Evolutionary conservation across 177 flowering plant species (phyloP).

Genomic region (Vitis hybrid): DNA sequence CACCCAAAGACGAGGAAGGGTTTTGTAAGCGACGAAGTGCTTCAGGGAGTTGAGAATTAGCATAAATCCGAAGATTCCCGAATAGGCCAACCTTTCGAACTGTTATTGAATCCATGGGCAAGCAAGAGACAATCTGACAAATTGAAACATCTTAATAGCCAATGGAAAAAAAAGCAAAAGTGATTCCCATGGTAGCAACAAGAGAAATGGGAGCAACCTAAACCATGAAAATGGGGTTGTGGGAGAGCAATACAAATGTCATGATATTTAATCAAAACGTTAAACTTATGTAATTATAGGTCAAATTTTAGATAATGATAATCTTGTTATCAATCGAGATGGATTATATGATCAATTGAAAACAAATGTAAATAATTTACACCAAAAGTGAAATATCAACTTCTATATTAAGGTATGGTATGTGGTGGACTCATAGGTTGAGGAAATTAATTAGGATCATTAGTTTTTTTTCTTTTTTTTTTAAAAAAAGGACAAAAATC

Average conservation of each 20-base stretch:
- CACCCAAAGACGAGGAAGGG: not conserved
- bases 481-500: too few relatives aligned
- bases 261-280: not conserved
- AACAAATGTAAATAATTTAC: too few relatives aligned
- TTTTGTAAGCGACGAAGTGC: not conserved
- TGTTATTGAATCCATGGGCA: not conserved
- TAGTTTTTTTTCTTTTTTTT: too few relatives aligned
- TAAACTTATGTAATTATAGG: too few relatives aligned
- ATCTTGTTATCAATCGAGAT: too few relatives aligned
- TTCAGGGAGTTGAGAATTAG: conserved; percentile 3
- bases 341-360: too few relatives aligned
- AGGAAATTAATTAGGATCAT: too few relatives aligned
- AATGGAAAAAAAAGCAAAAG: not conserved
- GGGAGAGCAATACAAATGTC: not conserved
- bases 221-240: not conserved
- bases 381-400: too few relatives aligned
- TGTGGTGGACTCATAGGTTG: too few relatives aligned
- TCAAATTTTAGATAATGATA: too few relatives aligned
- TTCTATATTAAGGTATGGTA: too few relatives aligned
- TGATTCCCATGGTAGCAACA: not conserved
- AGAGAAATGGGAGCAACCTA: conserved; percentile 7
- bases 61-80: not conserved
- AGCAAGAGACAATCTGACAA: not conserved
- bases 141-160: not conserved
- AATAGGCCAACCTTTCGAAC: not conserved